Percentiles rank a stretch among this genome's conserved stretches.
phyloP scores from a whole-genome alignment of 768 basidiomycete species.

The Podaxis sp. region DNA sequence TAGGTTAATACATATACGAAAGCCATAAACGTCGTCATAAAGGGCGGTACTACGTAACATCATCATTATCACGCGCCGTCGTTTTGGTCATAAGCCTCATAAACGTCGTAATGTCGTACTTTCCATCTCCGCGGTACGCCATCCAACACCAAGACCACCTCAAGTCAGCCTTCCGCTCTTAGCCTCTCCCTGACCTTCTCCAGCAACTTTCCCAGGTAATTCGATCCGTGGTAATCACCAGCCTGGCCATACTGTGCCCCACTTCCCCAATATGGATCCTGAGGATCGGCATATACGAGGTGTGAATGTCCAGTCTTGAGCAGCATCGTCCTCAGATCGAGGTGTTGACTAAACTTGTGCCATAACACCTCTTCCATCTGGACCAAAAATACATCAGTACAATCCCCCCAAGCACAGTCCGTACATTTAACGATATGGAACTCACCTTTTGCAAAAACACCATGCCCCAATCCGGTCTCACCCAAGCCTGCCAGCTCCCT shows the following conservation, averaged over 20 bases:
- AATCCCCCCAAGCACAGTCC: not conserved
- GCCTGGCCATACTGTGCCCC: conserved; percentile 38
- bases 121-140: too few species aligned
- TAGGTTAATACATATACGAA: too few species aligned
- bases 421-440: conserved; percentile 15
- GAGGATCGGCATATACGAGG: conserved; percentile 53
- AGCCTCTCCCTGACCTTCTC: conserved; percentile 53
- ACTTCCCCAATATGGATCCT: conserved; percentile 66
- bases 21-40: too few species aligned
- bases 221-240: conserved; percentile 38
- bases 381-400: conserved; percentile 1
- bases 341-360: conserved; percentile 72
- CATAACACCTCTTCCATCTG: conserved; percentile 72
- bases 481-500: conserved; percentile 28
- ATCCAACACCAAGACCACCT: not conserved
- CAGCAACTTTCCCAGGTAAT: conserved; percentile 65
- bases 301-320: conserved; percentile 50
- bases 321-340: conserved; percentile 52
- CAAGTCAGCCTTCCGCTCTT: conserved; percentile 22
- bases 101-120: too few species aligned
- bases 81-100: too few species aligned
- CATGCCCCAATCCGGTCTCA: conserved; percentile 57
- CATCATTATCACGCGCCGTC: too few species aligned
- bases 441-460: conserved; percentile 52
- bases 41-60: too few species aligned